A percentile compares a stretch with the other conserved stretches of the same genome.
These are phyloP conservation scores for Agapanthus africanus DNA, from an alignment of 106 monocot genomes.

Conservation along the genomic window DNA sequence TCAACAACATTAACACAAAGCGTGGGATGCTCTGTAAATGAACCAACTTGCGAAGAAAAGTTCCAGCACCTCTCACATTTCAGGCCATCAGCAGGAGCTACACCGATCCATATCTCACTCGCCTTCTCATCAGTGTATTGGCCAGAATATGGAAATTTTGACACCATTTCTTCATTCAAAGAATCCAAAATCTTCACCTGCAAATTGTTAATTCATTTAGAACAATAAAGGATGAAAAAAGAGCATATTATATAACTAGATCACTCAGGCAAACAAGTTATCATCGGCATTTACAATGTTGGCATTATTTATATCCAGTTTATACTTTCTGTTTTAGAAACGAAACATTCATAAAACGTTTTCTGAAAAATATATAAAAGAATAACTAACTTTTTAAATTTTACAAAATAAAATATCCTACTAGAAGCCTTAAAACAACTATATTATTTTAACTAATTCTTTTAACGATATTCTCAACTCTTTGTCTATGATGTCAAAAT, in stretches of 20 bases:
- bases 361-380: not conserved
- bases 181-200: conserved; percentile 64
- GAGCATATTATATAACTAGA: not conserved
- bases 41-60: conserved; percentile 66
- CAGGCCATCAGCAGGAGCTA: conserved; percentile 56
- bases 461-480: too few relatives aligned
- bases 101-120: conserved; percentile 70
- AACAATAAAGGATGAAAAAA: not conserved
- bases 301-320: not conserved
- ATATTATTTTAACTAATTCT: too few relatives aligned
- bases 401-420: too few relatives aligned
- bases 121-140: conserved; percentile 21
- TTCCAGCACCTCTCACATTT: conserved; percentile 99
- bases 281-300: not conserved
- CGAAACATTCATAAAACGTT: not conserved
- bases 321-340: not conserved
- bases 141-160: conserved; percentile 37
- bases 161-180: conserved; percentile 17
- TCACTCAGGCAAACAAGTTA: too few relatives aligned
- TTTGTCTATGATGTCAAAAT: too few relatives aligned
- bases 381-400: too few relatives aligned
- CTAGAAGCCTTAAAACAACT: too few relatives aligned
- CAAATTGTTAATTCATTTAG: too few relatives aligned
- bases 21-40: conserved; percentile 67
- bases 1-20: conserved; percentile 57